These are phyloP conservation scores for Amanita brunnescens DNA, from an alignment of 768 basidiomycete genomes.

Conservation along the genomic window DNA sequence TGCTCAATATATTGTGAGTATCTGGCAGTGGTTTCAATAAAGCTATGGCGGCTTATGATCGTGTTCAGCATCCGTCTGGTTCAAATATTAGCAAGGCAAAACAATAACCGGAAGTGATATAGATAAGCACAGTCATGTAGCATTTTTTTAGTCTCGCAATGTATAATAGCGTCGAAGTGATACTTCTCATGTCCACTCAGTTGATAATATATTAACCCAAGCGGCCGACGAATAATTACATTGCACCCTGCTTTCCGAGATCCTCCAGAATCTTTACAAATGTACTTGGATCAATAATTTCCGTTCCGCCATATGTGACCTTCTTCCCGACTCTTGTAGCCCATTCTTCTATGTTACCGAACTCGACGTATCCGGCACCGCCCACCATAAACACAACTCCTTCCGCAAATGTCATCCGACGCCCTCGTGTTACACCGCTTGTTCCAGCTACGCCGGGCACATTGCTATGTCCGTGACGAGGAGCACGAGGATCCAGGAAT, in stretches of 20 bases:
- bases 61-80: constrained; percentile 63
- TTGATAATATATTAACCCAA: not conserved
- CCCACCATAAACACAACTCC: constrained; percentile 93
- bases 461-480: constrained; percentile 44
- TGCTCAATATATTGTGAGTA: constrained; percentile 83
- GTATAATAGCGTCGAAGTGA: not conserved
- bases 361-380: constrained; percentile 96
- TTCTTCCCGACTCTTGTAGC: constrained; percentile 71
- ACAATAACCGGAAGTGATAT: constrained; percentile 36
- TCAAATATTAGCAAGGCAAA: constrained; percentile 66
- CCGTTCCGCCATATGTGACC: constrained; percentile 93
- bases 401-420: constrained; percentile 75
- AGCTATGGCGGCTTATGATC: not conserved
- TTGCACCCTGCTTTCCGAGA: constrained; percentile 39
- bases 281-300: constrained; percentile 82
- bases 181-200: not conserved
- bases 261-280: constrained; percentile 69
- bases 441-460: constrained; percentile 46
- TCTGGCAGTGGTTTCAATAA: not conserved
- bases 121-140: not conserved
- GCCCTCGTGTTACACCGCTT: constrained; percentile 30
- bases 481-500: constrained; percentile 85
- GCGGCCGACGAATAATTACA: not conserved
- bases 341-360: constrained; percentile 95
- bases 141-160: constrained; percentile 1